Conservation (phyloP, 208 protist species). For the Herpetomonas tarakana region DNA sequence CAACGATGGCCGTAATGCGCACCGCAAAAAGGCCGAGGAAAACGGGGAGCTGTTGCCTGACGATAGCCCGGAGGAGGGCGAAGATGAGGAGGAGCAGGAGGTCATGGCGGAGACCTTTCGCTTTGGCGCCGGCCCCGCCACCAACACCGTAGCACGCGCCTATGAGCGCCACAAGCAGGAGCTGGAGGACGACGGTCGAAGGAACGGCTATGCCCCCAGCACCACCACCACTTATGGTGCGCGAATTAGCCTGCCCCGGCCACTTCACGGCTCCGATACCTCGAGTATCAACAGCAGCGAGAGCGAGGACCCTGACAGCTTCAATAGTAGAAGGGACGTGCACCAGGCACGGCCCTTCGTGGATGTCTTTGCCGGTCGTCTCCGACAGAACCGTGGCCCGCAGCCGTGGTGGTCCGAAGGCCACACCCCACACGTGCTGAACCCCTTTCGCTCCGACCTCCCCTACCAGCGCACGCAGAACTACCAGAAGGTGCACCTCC, state of each 20-base stretch:
- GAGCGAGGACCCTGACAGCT: too few relatives aligned
- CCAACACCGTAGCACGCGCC: neutral
- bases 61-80: too few relatives aligned
- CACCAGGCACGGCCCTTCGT: too few relatives aligned
- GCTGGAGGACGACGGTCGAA: neutral
- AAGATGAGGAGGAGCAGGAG: neutral
- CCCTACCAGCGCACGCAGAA: neutral
- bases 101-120: neutral
- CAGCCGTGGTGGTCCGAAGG: neutral
- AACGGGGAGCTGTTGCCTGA: neutral
- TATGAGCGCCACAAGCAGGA: neutral
- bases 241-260: too few relatives aligned
- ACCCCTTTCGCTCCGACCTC: neutral
- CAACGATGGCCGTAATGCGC: too few relatives aligned
- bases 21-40: too few relatives aligned
- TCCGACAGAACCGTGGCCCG: neutral
- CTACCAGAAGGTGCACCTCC: neutral
- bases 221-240: too few relatives aligned
- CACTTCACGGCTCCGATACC: too few relatives aligned
- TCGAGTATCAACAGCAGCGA: too few relatives aligned
- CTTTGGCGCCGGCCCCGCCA: neutral
- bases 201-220: neutral
- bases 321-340: too few relatives aligned
- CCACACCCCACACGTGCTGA: neutral
- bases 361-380: neutral